Evolutionary conservation across 257 asterid genomes (phyloP).

Genomic region (Verbena officinalis): DNA sequence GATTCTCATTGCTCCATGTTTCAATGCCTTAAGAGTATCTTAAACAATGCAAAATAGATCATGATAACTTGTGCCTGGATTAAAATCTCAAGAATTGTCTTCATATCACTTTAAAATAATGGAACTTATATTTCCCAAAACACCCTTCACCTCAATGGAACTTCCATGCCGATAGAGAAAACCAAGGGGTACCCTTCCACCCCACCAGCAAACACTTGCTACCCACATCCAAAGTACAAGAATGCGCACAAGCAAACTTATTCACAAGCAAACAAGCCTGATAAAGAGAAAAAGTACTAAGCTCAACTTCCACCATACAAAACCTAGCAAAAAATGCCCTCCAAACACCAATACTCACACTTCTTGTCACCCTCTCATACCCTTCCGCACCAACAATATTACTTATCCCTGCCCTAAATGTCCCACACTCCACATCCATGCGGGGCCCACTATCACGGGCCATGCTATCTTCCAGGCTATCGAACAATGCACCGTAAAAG

Average conservation of each 20-base stretch:
- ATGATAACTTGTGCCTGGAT: no score
- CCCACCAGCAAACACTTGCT: slow-evolving; percentile 36
- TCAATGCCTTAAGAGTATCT: background rate
- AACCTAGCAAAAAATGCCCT: slow-evolving; percentile 42
- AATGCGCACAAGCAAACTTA: slow-evolving; percentile 27
- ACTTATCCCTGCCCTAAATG: slow-evolving; percentile 17
- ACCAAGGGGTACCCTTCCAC: slow-evolving; percentile 55
- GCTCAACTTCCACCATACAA: slow-evolving; percentile 44
- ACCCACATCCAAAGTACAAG: slow-evolving; percentile 27
- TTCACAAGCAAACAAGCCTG: slow-evolving; percentile 47
- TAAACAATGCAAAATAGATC: no score
- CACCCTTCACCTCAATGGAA: slow-evolving; percentile 18
- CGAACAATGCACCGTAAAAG: slow-evolving; percentile 35
- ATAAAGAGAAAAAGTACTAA: slow-evolving; percentile 34
- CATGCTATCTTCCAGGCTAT: slow-evolving; percentile 38
- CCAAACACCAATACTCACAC: slow-evolving; percentile 41
- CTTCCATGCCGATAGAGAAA: slow-evolving; percentile 48
- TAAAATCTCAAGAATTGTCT: no score
- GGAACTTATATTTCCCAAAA: no score
- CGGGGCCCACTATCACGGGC: slow-evolving; percentile 19
- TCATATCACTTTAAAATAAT: no score
- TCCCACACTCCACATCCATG: slow-evolving; percentile 25
- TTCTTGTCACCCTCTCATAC: slow-evolving; percentile 29
- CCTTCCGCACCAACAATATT: slow-evolving; percentile 39
- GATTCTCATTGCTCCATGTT: background rate